Percentiles rank a stretch among this genome's conserved stretches.
Conservation (phyloP, 2,329 filamentous ascomycete species). For the Claviceps maximensis region DNA sequence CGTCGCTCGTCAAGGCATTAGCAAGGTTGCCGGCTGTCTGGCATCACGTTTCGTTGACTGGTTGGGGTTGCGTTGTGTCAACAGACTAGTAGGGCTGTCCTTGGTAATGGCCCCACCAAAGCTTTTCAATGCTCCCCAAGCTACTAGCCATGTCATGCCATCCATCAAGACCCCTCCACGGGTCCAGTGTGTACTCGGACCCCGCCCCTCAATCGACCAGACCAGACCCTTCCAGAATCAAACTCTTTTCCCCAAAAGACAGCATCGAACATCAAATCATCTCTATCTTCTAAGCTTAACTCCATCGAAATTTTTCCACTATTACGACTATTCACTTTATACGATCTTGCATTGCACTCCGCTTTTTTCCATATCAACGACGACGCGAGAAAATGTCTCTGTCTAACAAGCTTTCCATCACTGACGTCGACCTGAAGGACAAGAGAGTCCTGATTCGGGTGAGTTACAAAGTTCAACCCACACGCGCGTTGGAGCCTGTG, state of each 20-base stretch:
- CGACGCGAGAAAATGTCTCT: constrained; percentile 68
- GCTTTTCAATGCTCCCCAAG: background rate
- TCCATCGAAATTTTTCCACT: background rate
- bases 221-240: constrained; percentile 6
- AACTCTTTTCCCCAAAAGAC: background rate
- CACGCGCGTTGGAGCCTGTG: background rate
- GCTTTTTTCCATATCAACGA: background rate
- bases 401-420: constrained; percentile 94
- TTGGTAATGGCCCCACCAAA: constrained; percentile 1
- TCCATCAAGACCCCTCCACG: too few species aligned
- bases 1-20: too few species aligned
- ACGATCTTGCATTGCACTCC: background rate
- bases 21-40: too few species aligned
- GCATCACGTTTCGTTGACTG: background rate
- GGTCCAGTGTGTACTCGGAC: too few species aligned
- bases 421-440: constrained; percentile 91
- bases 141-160: too few species aligned
- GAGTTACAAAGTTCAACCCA: constrained; percentile 28
- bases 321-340: background rate
- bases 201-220: constrained; percentile 1
- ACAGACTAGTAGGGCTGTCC: too few species aligned
- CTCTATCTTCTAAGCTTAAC: background rate
- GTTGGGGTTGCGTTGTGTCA: background rate
- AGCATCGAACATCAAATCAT: background rate
- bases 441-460: constrained; percentile 97